Evolutionary conservation across 257 asterid genomes (phyloP).

Genomic region (Nicotiana sylvestris): DNA sequence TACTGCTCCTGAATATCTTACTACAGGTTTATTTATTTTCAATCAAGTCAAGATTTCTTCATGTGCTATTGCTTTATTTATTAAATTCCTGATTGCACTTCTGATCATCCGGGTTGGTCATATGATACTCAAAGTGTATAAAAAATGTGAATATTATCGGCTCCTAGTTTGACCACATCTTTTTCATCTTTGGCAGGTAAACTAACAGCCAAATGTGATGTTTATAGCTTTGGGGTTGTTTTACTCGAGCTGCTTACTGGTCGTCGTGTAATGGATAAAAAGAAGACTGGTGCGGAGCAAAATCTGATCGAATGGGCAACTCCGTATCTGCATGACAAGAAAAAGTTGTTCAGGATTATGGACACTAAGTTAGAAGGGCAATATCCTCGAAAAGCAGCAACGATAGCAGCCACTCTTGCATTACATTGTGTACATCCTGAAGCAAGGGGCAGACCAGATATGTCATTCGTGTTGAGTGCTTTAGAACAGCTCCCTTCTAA

Average conservation of each 20-base stretch:
- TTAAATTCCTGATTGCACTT: not conserved
- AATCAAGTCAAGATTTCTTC: not conserved
- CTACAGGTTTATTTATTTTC: constrained; percentile 21
- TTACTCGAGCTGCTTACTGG: constrained; percentile 39
- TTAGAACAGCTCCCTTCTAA: constrained; percentile 26
- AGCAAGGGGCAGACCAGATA: constrained; percentile 27
- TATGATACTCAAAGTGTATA: not conserved
- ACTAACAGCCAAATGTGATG: constrained; percentile 30
- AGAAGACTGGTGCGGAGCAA: constrained; percentile 17
- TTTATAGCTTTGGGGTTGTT: constrained; percentile 43
- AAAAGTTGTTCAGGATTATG: constrained; percentile 27
- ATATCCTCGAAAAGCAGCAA: constrained; percentile 33
- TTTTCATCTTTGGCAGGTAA: constrained; percentile 23
- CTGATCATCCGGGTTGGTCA: not conserved
- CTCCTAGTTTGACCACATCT: not conserved
- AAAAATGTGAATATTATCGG: not conserved
- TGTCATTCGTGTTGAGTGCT: constrained; percentile 26
- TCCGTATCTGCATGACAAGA: constrained; percentile 28
- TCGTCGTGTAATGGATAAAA: constrained; percentile 25
- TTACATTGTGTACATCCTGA: constrained; percentile 28
- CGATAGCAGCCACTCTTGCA: constrained; percentile 30
- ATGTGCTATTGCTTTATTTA: not conserved
- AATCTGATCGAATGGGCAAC: constrained; percentile 31
- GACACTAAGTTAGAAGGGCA: constrained; percentile 36
- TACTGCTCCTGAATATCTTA: constrained; percentile 34